These are phyloP conservation scores for Hypholoma fasciculare DNA, from an alignment of 768 basidiomycete species.

Conservation along the genomic window DNA sequence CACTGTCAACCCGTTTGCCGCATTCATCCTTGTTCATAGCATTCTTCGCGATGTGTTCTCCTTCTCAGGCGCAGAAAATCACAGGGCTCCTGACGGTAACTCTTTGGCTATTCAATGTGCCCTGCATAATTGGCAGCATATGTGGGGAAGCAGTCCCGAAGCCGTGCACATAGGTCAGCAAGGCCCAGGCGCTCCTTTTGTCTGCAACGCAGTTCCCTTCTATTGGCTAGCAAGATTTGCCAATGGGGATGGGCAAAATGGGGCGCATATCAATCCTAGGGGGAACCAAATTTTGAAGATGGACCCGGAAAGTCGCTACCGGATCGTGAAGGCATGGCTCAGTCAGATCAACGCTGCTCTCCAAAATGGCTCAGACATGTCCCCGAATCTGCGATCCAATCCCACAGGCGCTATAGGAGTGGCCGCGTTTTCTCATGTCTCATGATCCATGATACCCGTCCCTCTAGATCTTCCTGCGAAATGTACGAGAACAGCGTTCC, in stretches of 20 bases:
- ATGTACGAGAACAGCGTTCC: neutral
- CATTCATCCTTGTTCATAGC: slow-evolving; percentile 46
- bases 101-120: slow-evolving; percentile 41
- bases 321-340: slow-evolving; percentile 51
- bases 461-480: neutral
- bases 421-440: slow-evolving; percentile 16
- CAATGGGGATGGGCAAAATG: slow-evolving; percentile 51
- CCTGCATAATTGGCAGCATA: slow-evolving; percentile 61
- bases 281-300: slow-evolving; percentile 10
- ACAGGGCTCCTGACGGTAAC: slow-evolving; percentile 5
- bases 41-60: slow-evolving; percentile 43
- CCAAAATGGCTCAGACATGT: slow-evolving; percentile 40
- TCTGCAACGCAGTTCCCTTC: slow-evolving; percentile 51
- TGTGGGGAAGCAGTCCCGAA: slow-evolving; percentile 47
- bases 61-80: slow-evolving; percentile 7
- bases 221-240: slow-evolving; percentile 65
- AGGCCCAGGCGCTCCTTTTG: slow-evolving; percentile 34
- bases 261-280: slow-evolving; percentile 24
- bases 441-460: slow-evolving; percentile 7
- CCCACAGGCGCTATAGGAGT: slow-evolving; percentile 8
- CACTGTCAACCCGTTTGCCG: slow-evolving; percentile 39
- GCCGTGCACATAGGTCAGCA: slow-evolving; percentile 26
- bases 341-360: slow-evolving; percentile 47
- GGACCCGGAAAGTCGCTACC: slow-evolving; percentile 41
- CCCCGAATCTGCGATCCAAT: slow-evolving; percentile 25